Evolutionary conservation across 805 yeast species (phyloP).

Genomic region (Pichia membranifaciens): DNA sequence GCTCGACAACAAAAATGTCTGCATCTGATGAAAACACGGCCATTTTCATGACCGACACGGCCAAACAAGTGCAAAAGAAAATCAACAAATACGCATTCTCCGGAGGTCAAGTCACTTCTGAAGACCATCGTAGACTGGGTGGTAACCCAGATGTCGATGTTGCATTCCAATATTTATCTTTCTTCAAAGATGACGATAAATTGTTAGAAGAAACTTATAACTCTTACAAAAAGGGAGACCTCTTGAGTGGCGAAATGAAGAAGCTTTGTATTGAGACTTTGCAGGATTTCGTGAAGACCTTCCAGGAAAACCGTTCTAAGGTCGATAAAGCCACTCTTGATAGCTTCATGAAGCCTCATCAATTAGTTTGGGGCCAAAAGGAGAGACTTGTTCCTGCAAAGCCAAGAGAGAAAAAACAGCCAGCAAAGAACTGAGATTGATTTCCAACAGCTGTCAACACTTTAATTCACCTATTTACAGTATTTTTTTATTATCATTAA

Average conservation of each 20-base stretch:
- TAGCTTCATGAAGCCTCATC: constrained; percentile 79
- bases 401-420: constrained; percentile 39
- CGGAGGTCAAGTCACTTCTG: constrained; percentile 84
- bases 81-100: constrained; percentile 95
- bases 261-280: constrained; percentile 74
- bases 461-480: not conserved
- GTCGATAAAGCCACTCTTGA: constrained; percentile 59
- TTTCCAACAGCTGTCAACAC: not conserved
- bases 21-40: constrained; percentile 89
- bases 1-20: constrained; percentile 93
- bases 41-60: constrained; percentile 91
- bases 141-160: constrained; percentile 96
- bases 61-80: constrained; percentile 87
- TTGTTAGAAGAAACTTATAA: constrained; percentile 56
- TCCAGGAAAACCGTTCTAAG: constrained; percentile 71
- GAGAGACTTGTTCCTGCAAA: constrained; percentile 71
- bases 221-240: constrained; percentile 70
- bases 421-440: constrained; percentile 18
- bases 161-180: constrained; percentile 85
- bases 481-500: not conserved
- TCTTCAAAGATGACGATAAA: constrained; percentile 85
- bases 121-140: constrained; percentile 85
- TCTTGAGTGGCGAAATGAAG: constrained; percentile 92
- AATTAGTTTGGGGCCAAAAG: constrained; percentile 65
- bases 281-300: constrained; percentile 70